A percentile compares a stretch with the other conserved stretches of the same genome.
These are phyloP conservation scores for Schwanniomyces sp. DNA, from an alignment of 805 yeast species.

Conservation along the genomic window DNA sequence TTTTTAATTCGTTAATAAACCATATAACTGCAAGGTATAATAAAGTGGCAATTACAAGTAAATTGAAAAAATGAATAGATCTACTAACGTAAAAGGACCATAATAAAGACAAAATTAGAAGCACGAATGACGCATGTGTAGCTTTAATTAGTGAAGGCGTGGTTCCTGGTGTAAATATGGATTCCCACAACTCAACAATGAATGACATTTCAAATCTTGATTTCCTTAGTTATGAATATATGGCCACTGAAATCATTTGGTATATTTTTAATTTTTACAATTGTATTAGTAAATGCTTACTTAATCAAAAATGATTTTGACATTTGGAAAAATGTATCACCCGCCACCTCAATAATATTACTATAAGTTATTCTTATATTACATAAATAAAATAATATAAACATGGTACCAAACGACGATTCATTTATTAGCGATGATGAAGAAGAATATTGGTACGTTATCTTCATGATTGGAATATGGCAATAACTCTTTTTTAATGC, in stretches of 20 bases:
- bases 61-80: conserved; percentile 64
- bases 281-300: neutral
- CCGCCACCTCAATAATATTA: neutral
- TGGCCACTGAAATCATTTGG: neutral
- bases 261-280: neutral
- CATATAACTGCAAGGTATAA: conserved; percentile 84
- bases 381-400: neutral
- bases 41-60: conserved; percentile 55
- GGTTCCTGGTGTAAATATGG: conserved; percentile 90
- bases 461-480: neutral
- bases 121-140: conserved; percentile 78
- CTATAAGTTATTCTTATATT: neutral
- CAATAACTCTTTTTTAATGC: neutral
- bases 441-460: conserved; percentile 65
- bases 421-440: conserved; percentile 75
- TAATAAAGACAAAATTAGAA: conserved; percentile 56
- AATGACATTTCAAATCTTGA: conserved; percentile 32
- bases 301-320: neutral
- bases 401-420: conserved; percentile 43
- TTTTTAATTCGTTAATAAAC: conserved; percentile 73
- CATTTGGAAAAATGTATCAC: conserved; percentile 2
- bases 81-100: conserved; percentile 60
- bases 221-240: neutral
- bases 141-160: conserved; percentile 87
- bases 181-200: conserved; percentile 77